Evolutionary conservation across 2,329 filamentous ascomycete genomes (phyloP), one percentile per base, ranked within the genome.

Genomic region (Aspergillus tubingensis): DNA sequence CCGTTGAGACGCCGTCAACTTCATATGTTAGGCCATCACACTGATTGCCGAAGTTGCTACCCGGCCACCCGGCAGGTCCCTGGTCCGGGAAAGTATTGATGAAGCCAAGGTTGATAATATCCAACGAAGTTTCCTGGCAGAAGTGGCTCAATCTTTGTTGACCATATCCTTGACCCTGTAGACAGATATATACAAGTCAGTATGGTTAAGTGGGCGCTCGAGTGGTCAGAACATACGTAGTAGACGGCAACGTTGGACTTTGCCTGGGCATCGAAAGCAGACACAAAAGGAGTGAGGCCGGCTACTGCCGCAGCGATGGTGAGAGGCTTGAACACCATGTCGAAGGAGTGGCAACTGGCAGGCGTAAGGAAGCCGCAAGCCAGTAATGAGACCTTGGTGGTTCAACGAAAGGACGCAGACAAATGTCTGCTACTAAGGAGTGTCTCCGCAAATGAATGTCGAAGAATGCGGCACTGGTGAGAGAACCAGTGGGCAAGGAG

Each of bases 371-470:
- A 70, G 71, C 73, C 72, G 73, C 63, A 64, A 65, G 70, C 74
- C 75, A 66, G 55, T 57, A 69, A 70, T 30, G 63, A 67, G 54
- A 75, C 72, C 48, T 11, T 25, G 23, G 69, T 76, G 73, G 69
- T 74, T 62, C 60, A 85, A 83, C 60, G 83, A 85, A 75, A 76
- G 83, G 81, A 85, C 82, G 81, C 82, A 84, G 81, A 82, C 80
- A 73, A 79, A 75, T 27, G 70, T 72, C 68, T 75, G 70, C 68
- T 67, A 49, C 68, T 67, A 44, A 19, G 60, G 61, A 62, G 58
- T 54, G 61, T 50, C 60, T 60, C 52, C 60, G 60, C 54, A 56
- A 60, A 52, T 59, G 67, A 61, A 59, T 48, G 59, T 58, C 61
- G 61, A 64, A 64, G 56, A 56, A 57, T 50, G 17, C 57, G 32